Conservation (phyloP, 1,139 yeast genomes). For the Meyerozyma smithsonii region DNA sequence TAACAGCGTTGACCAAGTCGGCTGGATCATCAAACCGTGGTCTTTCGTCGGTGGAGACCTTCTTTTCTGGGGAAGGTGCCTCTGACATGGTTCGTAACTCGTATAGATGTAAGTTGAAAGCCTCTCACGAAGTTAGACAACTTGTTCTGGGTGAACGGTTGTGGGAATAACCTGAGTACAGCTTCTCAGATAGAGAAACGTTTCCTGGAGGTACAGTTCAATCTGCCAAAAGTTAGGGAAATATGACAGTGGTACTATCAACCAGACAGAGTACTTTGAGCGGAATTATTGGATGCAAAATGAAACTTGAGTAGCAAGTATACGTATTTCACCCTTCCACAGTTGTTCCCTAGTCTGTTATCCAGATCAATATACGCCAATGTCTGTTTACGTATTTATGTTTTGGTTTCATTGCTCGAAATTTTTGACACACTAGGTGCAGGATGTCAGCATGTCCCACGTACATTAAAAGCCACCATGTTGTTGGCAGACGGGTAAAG, state of each 20-base stretch:
- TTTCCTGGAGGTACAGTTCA: background rate
- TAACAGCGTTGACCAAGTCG: slow-evolving; percentile 51
- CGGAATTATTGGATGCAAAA: background rate
- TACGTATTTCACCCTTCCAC: background rate
- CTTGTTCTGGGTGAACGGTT: too few species aligned
- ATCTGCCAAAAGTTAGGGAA: background rate
- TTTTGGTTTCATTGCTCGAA: slow-evolving; percentile 3
- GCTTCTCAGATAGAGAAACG: background rate
- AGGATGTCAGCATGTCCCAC: background rate
- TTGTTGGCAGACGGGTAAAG: too few species aligned
- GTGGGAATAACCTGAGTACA: too few species aligned
- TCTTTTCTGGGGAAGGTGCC: slow-evolving; percentile 4
- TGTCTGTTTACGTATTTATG: slow-evolving; percentile 3
- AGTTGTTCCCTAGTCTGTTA: background rate
- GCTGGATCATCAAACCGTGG: slow-evolving; percentile 42
- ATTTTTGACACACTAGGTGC: background rate
- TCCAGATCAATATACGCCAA: background rate
- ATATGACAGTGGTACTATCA: background rate
- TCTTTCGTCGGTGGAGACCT: slow-evolving; percentile 8
- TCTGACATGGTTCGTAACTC: background rate
- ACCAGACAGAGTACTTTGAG: background rate
- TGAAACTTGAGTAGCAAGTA: background rate
- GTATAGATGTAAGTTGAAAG: background rate
- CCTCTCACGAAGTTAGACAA: background rate
- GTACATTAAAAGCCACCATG: too few species aligned